These are phyloP conservation scores for Leptographium procerum DNA, from an alignment of 2,329 filamentous ascomycete genomes.

Conservation along the genomic window DNA sequence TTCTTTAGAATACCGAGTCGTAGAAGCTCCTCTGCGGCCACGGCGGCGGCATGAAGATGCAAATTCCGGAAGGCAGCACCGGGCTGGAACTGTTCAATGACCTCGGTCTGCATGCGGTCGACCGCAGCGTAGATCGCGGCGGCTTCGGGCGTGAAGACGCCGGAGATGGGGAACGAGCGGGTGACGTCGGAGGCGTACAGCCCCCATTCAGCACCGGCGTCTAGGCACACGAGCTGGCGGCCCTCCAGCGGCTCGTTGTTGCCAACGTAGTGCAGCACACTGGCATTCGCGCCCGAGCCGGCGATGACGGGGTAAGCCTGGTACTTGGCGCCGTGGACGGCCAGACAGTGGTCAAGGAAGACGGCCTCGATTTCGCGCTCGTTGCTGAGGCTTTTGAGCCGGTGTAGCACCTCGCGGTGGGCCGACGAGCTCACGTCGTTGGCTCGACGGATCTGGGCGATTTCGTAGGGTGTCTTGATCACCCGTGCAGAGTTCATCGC, in stretches of 20 bases:
- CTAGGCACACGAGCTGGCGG: conserved; percentile 66
- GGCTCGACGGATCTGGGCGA: conserved; percentile 69
- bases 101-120: conserved; percentile 66
- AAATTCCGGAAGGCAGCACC: conserved; percentile 61
- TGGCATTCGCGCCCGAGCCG: conserved; percentile 69
- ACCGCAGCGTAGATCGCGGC: conserved; percentile 68
- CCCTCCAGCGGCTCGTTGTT: conserved; percentile 65
- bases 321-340: conserved; percentile 53
- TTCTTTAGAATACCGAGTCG: conserved; percentile 60
- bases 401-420: conserved; percentile 60
- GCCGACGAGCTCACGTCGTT: conserved; percentile 69
- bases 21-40: conserved; percentile 61
- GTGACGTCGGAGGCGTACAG: conserved; percentile 89
- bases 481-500: conserved; percentile 75
- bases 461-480: conserved; percentile 76
- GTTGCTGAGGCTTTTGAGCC: conserved; percentile 52
- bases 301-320: conserved; percentile 88
- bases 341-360: conserved; percentile 62
- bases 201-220: conserved; percentile 76
- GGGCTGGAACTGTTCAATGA: conserved; percentile 56
- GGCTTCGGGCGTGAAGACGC: conserved; percentile 56
- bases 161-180: conserved; percentile 69
- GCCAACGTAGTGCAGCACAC: conserved; percentile 73
- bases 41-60: conserved; percentile 59
- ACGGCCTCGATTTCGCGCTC: conserved; percentile 76